phyloP scores from a whole-genome alignment of 768 basidiomycete species.

The Lactarius akahatsu region DNA sequence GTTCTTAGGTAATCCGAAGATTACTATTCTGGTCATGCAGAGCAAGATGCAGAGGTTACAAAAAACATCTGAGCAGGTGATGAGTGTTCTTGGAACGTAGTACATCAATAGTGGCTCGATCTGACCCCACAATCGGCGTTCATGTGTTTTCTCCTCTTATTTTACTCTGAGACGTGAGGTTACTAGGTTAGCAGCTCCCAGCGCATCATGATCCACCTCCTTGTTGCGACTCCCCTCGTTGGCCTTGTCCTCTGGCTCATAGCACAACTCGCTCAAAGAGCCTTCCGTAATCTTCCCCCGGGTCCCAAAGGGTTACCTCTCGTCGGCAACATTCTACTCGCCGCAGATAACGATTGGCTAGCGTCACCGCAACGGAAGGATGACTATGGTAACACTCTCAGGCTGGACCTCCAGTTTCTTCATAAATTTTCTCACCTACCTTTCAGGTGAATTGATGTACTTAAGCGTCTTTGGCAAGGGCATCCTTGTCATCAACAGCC shows the following conservation, averaged over 20 bases:
- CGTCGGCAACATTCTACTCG: background rate
- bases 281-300: background rate
- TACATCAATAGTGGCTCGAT: no score
- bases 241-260: background rate
- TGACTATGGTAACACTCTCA: background rate
- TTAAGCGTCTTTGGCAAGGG: background rate
- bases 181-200: background rate
- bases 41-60: no score
- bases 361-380: background rate
- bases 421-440: background rate
- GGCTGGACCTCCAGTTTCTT: background rate
- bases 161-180: background rate
- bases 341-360: background rate
- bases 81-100: no score
- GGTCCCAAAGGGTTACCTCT: background rate
- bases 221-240: background rate
- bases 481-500: background rate
- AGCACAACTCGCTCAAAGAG: background rate
- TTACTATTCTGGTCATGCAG: no score
- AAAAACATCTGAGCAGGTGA: no score
- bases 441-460: background rate
- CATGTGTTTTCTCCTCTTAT: no score
- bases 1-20: no score
- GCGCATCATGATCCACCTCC: no score
- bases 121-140: no score